Evolutionary conservation across 768 basidiomycete species (phyloP), one percentile per base, ranked within the genome.

Genomic region (Steccherinum ochraceum): DNA sequence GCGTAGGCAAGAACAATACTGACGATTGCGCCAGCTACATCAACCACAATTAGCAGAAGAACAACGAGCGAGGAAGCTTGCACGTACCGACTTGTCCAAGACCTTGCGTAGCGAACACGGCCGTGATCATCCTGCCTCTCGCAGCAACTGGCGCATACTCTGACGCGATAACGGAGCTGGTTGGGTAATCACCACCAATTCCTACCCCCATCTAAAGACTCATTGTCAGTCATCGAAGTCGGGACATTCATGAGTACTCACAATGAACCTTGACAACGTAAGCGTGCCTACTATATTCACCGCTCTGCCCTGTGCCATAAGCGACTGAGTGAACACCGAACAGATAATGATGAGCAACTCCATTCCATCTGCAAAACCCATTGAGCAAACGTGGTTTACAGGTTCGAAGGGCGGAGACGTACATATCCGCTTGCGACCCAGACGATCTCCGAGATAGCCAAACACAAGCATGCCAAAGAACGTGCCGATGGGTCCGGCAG

Each of bases 171-270:
- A 91, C 84, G 16, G 92, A 86, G 47, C 78, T 81, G 0, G 93
- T 65, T 4, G 92, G 92, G 63, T 94, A 93, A 59, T 94, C 92
- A 16, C 92, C 92, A 3, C 91, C 92, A 16, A 93, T 88, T 4
- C 92, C 91, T 2, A 92, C 65, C 0, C 89, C 89, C 78, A 81
- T 81, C 83, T 79, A 41, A 21, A 45, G 52, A 12, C 39, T 53
- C 16, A 18, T 35, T 20, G 27, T 18, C 40, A 25, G 24, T 20
- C 20, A 10, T 18, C 24, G n/a, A 3, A 30, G 44, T 50, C 19
- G n/a, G 4, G 23, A 62, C 71, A 55, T n/a, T n/a, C n/a, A 35
- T 52, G 75, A 75, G 40, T 11, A 60, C 74, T 45, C 62, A 76
- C 78, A 25, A 92, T 69, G 70, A 89, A 88, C 11, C 92, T 81